These are phyloP conservation scores for Arthrobotrys musiformis DNA, from an alignment of 2,329 filamentous ascomycete genomes.

Conservation along the genomic window DNA sequence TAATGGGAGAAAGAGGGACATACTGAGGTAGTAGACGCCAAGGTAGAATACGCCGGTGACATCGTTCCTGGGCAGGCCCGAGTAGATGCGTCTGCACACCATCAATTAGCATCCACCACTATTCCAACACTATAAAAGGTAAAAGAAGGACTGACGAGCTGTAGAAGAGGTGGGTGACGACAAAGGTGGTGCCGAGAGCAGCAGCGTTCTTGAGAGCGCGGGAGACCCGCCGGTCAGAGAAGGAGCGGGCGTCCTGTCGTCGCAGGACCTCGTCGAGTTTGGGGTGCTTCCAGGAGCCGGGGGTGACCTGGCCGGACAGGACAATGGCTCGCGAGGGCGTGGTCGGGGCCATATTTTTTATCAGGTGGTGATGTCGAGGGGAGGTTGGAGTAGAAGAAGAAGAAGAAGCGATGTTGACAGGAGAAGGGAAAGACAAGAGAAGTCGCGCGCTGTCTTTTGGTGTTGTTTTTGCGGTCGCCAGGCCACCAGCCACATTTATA, in stretches of 20 bases:
- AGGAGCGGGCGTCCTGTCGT: constrained; percentile 42
- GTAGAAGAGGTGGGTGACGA: constrained; percentile 36
- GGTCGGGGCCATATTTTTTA: constrained; percentile 23
- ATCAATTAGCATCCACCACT: not conserved
- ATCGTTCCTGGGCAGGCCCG: constrained; percentile 41
- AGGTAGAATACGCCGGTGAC: constrained; percentile 32
- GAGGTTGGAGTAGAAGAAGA: not conserved
- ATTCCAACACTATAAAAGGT: not conserved
- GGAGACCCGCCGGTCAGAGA: constrained; percentile 42
- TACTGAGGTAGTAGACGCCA: constrained; percentile 36
- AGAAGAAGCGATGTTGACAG: not conserved
- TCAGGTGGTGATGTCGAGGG: not conserved
- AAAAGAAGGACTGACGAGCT: constrained; percentile 28
- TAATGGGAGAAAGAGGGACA: not conserved
- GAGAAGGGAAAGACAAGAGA: not conserved
- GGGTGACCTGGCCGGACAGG: constrained; percentile 37
- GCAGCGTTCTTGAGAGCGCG: constrained; percentile 40
- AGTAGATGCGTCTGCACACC: constrained; percentile 21
- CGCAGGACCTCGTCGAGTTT: constrained; percentile 54
- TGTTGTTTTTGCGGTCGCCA: constrained; percentile 53
- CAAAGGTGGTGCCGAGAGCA: constrained; percentile 21
- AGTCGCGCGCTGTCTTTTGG: constrained; percentile 7
- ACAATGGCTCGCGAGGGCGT: constrained; percentile 34
- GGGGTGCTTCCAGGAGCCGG: constrained; percentile 53
- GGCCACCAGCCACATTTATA: constrained; percentile 42